These are phyloP conservation scores for Thecamonas trahens DNA, from an alignment of 78 protist species.

Conservation along the genomic window DNA sequence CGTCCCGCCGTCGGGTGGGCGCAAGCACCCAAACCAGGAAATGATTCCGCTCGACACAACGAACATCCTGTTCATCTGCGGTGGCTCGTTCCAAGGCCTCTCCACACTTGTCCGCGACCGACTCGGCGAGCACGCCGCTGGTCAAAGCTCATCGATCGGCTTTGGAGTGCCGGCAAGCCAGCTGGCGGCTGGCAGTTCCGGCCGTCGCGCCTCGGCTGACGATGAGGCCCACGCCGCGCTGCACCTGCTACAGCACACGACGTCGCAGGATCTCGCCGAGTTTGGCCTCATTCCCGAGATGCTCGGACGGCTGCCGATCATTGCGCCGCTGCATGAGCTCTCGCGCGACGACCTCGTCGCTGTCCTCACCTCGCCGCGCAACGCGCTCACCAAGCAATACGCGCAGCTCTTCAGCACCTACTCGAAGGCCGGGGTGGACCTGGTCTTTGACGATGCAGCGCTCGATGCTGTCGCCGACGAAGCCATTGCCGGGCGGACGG, in stretches of 20 bases:
- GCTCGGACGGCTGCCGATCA: conserved; percentile 39
- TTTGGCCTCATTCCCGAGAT: conserved; percentile 55
- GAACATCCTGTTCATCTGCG: conserved; percentile 42
- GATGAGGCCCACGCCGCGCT: not conserved
- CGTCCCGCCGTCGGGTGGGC: conserved; percentile 44
- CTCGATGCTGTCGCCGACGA: conserved; percentile 2
- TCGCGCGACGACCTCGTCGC: not conserved
- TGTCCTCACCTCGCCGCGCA: conserved; percentile 33
- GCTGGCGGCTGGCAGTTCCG: not conserved
- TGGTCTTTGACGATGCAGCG: not conserved
- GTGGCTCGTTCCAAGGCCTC: conserved; percentile 37
- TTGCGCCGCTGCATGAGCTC: conserved; percentile 11
- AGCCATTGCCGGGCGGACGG: conserved; percentile 13
- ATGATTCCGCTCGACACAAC: conserved; percentile 28
- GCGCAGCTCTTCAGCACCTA: not conserved
- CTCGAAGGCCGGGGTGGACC: not conserved
- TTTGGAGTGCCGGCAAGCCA: not conserved
- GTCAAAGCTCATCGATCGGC: conserved; percentile 19
- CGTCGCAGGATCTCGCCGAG: not conserved
- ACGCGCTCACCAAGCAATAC: conserved; percentile 35
- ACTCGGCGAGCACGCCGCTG: too few species aligned
- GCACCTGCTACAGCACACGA: not conserved
- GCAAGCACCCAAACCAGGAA: conserved; percentile 32
- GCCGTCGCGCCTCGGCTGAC: not conserved
- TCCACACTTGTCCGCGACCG: conserved; percentile 7